Evolutionary conservation across 116 monocot species (phyloP).

Genomic region (Iris pallida): DNA sequence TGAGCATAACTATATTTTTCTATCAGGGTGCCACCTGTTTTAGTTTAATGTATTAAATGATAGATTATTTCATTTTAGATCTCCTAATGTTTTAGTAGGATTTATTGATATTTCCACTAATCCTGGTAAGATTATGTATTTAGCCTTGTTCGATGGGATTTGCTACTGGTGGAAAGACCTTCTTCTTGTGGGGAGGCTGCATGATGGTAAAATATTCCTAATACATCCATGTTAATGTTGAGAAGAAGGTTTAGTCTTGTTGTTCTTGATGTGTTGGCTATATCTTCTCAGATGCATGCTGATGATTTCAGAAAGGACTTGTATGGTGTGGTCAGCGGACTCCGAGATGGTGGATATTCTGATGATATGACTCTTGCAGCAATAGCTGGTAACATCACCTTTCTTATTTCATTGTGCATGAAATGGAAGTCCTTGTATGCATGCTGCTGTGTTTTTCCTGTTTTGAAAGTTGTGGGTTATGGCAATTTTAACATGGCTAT

Average conservation of each 20-base stretch:
- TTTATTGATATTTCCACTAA: neutral
- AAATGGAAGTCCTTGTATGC: neutral
- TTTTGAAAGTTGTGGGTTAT: neutral
- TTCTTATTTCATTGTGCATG: neutral
- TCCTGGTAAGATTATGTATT: neutral
- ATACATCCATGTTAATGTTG: neutral
- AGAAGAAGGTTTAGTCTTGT: neutral
- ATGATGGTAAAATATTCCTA: constrained; percentile 73
- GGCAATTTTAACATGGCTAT: no score
- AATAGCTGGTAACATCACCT: constrained; percentile 56
- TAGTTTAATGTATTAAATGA: neutral
- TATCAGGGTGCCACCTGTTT: neutral
- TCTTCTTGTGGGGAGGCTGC: constrained; percentile 99
- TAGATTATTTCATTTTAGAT: neutral
- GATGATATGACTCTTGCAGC: constrained; percentile 98
- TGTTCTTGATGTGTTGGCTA: neutral
- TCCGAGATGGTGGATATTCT: constrained; percentile 90
- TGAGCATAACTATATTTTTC: neutral
- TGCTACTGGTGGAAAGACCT: constrained; percentile 98
- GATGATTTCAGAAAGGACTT: constrained; percentile 78
- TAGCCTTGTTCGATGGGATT: constrained; percentile 99
- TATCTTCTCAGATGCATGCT: constrained; percentile 71
- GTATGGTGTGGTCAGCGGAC: constrained; percentile 74
- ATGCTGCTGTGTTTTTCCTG: neutral
- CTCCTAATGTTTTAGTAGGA: neutral